Conservation (phyloP, 768 basidiomycete genomes). For the Hypholoma fasciculare region DNA sequence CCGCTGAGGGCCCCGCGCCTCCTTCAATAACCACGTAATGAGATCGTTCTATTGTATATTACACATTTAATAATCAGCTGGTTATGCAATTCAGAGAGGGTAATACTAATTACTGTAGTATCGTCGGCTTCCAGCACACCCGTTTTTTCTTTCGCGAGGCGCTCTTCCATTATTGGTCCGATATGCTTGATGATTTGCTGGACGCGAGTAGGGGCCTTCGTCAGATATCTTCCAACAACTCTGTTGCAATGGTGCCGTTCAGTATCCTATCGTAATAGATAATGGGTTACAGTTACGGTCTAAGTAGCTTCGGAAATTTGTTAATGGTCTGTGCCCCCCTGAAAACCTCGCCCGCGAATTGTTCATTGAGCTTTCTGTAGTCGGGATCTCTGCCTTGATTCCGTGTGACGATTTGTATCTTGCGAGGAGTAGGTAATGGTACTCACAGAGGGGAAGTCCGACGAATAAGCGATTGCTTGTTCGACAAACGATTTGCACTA, state of each 20-base stretch:
- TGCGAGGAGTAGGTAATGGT: background rate
- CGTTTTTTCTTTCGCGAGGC: slow-evolving; percentile 8
- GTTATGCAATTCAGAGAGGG: background rate
- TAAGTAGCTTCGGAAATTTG: slow-evolving; percentile 16
- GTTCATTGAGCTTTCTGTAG: slow-evolving; percentile 15
- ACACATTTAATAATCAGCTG: background rate
- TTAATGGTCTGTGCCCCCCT: slow-evolving; percentile 11
- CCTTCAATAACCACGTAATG: slow-evolving; percentile 28
- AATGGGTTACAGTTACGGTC: slow-evolving; percentile 13
- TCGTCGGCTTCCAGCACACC: slow-evolving; percentile 2
- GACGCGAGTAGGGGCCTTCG: slow-evolving; percentile 10
- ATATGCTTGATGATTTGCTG: slow-evolving; percentile 8
- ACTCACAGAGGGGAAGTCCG: slow-evolving; percentile 44
- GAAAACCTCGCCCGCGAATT: slow-evolving; percentile 17
- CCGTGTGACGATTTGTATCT: background rate
- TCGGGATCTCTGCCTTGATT: slow-evolving; percentile 20
- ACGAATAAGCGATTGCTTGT: slow-evolving; percentile 46
- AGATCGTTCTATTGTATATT: slow-evolving; percentile 22
- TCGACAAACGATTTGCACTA: slow-evolving; percentile 35
- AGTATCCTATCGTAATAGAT: background rate
- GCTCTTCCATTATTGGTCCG: slow-evolving; percentile 14
- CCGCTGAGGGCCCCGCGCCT: slow-evolving; percentile 21
- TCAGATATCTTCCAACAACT: slow-evolving; percentile 12
- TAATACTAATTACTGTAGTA: slow-evolving; percentile 1
- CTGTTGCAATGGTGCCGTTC: slow-evolving; percentile 1